Evolutionary conservation across 257 asterid species (phyloP).

Genomic region (Linaria vulgaris): DNA sequence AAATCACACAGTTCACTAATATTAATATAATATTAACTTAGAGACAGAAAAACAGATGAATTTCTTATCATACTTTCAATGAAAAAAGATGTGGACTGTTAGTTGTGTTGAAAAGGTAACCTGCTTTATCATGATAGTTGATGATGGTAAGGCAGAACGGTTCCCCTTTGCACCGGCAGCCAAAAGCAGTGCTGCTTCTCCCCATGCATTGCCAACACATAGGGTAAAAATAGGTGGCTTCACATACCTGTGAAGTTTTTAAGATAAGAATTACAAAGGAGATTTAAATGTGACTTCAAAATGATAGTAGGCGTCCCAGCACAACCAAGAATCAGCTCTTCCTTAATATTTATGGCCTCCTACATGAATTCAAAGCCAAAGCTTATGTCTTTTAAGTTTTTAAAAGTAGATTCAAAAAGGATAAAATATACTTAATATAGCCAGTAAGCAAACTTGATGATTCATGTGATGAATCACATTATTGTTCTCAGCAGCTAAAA

Average conservation of each 20-base stretch:
- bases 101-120: constrained; percentile 38
- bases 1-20: constrained; percentile 21
- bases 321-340: constrained; percentile 9
- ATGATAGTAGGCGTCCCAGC: constrained; percentile 4
- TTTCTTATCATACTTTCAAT: constrained; percentile 7
- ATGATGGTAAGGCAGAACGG: constrained; percentile 92
- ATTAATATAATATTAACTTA: too few relatives aligned
- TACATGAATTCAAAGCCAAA: constrained; percentile 11
- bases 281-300: constrained; percentile 3
- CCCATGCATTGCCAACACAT: constrained; percentile 99
- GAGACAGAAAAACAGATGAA: neutral
- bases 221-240: constrained; percentile 88
- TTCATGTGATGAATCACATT: too few relatives aligned
- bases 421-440: too few relatives aligned
- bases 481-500: too few relatives aligned
- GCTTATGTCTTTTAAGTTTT: neutral
- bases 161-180: constrained; percentile 98
- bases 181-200: constrained; percentile 94
- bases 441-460: too few relatives aligned
- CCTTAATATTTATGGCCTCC: constrained; percentile 14
- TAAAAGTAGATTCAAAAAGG: too few relatives aligned
- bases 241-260: constrained; percentile 57
- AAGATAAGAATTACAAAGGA: constrained; percentile 17
- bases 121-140: constrained; percentile 96
- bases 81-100: constrained; percentile 7